Base-by-base conservation (phyloP, 805 yeast species). In the Monosporozyma solicola region DNA sequence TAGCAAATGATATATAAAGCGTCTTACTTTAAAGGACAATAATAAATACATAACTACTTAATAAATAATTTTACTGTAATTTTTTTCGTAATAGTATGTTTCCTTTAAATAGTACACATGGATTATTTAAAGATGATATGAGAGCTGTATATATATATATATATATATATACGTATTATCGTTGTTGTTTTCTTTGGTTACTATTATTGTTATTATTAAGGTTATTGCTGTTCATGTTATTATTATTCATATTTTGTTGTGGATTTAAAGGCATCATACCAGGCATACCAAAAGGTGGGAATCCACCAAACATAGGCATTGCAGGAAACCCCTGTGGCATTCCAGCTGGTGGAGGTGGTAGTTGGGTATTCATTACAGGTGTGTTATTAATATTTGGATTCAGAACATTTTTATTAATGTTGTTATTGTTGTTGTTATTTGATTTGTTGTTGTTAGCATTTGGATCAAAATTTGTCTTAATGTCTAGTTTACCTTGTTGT, bases 191-290 rank as follows among this genome's bases (percentile, higher is more conserved):
- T 45, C 33, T 45, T 45, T 52, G 50, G 35, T 47, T 8, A 43
- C 45, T 48, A 35, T 31, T 46, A 13, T 20, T 20, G 31, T 29
- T 29, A 3, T n/a, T 45, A 27, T n/a, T 47, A 50, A 49, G 51
- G 37, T 10, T 49, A 56, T 37, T 51, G 54, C 48, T 24, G 50
- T 45, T 46, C 54, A 29, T 49, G 56, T 51, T 44, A 53, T 47
- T 49, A 49, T 51, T 48, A 52, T 41, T 46, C 35, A 29, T 27
- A 54, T 49, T 47, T 43, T 15, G 50, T 15, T 37, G 51, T 27
- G 59, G 70, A 53, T 65, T 72, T 71, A 71, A 69, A 48, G 71
- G 71, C 71, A 63, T 68, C 71, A 67, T 65, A 48, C 69, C 69
- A 45, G 70, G 69, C 61, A 68, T 68, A 16, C 70, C 70, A 48